phyloP scores from a whole-genome alignment of 768 basidiomycete species.

The Fomitopsis serialis region DNA sequence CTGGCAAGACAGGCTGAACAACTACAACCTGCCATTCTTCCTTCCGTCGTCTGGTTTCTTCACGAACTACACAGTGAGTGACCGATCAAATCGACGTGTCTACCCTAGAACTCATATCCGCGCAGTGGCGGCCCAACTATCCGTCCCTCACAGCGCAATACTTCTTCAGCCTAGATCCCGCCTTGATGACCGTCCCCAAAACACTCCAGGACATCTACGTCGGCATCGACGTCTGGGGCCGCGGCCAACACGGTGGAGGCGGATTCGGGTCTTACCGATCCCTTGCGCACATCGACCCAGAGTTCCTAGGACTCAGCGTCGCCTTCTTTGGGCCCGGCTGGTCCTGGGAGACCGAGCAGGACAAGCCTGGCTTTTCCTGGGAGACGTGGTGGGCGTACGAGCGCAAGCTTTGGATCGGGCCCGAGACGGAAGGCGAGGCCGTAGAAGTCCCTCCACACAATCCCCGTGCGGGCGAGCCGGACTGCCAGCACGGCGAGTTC shows the following conservation, averaged over 20 bases:
- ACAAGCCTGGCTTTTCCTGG: constrained; percentile 57
- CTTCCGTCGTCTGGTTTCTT: constrained; percentile 67
- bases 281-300: constrained; percentile 54
- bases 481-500: constrained; percentile 49
- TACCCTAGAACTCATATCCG: neutral
- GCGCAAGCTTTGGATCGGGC: constrained; percentile 65
- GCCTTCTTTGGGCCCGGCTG: constrained; percentile 80
- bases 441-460: constrained; percentile 38
- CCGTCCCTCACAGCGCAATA: constrained; percentile 51
- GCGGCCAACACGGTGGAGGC: constrained; percentile 69
- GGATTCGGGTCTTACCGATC: constrained; percentile 69
- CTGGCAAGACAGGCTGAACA: constrained; percentile 78
- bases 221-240: constrained; percentile 81
- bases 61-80: constrained; percentile 69
- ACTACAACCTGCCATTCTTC: constrained; percentile 71
- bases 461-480: constrained; percentile 32
- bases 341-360: constrained; percentile 76
- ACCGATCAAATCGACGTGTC: neutral
- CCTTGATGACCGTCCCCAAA: constrained; percentile 32
- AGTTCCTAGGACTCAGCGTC: constrained; percentile 59
- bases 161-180: constrained; percentile 43
- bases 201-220: constrained; percentile 54
- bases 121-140: constrained; percentile 54
- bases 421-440: constrained; percentile 30
- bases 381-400: constrained; percentile 73